Base-by-base conservation (phyloP, 2,329 filamentous ascomycete genomes). In the Akanthomyces uredinophilus region DNA sequence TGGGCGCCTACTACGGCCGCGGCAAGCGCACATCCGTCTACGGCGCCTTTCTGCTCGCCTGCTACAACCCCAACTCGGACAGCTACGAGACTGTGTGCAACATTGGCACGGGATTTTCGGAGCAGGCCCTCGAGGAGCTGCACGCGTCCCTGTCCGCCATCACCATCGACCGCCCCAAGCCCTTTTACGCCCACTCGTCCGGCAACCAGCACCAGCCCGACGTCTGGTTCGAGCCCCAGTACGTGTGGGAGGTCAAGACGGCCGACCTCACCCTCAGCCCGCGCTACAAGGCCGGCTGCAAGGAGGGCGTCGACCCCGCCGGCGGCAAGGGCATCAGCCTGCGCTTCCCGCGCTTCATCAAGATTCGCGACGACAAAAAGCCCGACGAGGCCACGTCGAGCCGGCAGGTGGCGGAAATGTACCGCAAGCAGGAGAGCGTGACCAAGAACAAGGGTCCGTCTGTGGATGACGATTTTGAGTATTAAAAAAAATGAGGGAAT, bases 401-500 rank as follows among this genome's bases (percentile, higher is more conserved):
- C 65, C 82, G 87, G 56, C 91, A 95, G 77, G 90, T 99, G 55
- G 93, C 92, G 0, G 95, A 98, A 75, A 96, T 99, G 94, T 99
- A 98, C 78, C 83, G 88, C 67, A 93, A 91, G 77, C 95, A 99
- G 79, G 94, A 98, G 79, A 91, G 89, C 68, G 91, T 96, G 56
- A 79, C 85, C 14, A 96, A 95, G 81, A 92, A 80, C 62, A 96
- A 96, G 79, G 90, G 89, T 0, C 91, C 91, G 4, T 83, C 88
- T 53, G 93, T 93, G 61, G 95, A 99, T 80, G 94, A 98, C 77
- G 93, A 98, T 74, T 99, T 97, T 77, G 95, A 99, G 80, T 99
- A 99, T 77, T 99, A 76, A 65, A n/a, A 76, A 65, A n/a, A 10
- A 16, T 29, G 20, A 46, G 20, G 7, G 4, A n/a, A 20, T 39